Percentiles rank a stretch among this genome's conserved stretches.
phyloP scores from a whole-genome alignment of 2,329 filamentous ascomycete species.

The Penicillium sp. region DNA sequence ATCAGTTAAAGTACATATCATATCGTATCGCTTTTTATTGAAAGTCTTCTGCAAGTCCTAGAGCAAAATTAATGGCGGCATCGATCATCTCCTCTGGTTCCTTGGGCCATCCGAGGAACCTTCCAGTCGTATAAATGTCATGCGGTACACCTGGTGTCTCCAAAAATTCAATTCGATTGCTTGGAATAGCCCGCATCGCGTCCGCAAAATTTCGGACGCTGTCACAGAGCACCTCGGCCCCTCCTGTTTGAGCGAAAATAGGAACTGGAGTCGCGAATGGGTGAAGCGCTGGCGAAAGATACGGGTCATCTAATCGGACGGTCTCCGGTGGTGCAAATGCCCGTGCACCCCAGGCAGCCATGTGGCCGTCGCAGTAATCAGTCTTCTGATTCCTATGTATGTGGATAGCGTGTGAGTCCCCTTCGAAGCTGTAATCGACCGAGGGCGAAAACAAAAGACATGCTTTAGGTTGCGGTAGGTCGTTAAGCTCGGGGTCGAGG shows the following conservation, averaged over 20 bases:
- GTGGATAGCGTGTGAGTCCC: background rate
- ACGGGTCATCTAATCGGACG: slow-evolving; percentile 14
- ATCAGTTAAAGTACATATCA: background rate
- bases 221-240: slow-evolving; percentile 16
- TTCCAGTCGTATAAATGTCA: slow-evolving; percentile 19
- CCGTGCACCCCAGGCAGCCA: slow-evolving; percentile 19
- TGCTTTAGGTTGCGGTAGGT: slow-evolving; percentile 9
- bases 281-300: slow-evolving; percentile 15
- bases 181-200: background rate
- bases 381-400: slow-evolving; percentile 11
- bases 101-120: slow-evolving; percentile 13
- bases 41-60: background rate
- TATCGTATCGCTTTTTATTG: background rate
- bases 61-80: background rate
- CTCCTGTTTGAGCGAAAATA: slow-evolving; percentile 15
- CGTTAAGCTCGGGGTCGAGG: background rate
- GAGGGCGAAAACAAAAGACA: slow-evolving; percentile 21
- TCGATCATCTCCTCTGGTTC: slow-evolving; percentile 12
- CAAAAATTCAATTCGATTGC: slow-evolving; percentile 11
- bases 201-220: slow-evolving; percentile 3
- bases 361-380: slow-evolving; percentile 10
- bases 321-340: slow-evolving; percentile 13
- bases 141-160: slow-evolving; percentile 15
- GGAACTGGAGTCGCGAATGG: slow-evolving; percentile 20
- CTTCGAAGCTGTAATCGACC: slow-evolving; percentile 5